Base-by-base conservation (phyloP, 352 stramenopile genomes). In the Phytophthora citricola region DNA sequence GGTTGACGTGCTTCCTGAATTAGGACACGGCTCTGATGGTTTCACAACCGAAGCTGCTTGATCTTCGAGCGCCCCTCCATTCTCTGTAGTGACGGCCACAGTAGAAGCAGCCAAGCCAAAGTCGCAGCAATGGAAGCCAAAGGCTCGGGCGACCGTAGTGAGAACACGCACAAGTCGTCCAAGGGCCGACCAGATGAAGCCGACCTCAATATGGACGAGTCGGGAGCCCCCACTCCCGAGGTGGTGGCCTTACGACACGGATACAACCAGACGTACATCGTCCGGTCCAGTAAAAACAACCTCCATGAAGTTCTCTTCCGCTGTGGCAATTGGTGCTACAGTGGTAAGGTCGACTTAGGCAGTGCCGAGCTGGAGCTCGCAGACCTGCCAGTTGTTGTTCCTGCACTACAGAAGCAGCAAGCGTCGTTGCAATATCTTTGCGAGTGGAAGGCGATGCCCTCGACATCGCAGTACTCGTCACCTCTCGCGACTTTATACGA, bases 301-400 rank as follows among this genome's bases (percentile, higher is more conserved):
- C 78, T 95, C 51, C 86, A 95, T 60, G 81, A 97, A 46, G 92
- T 97, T 53, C 85, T 98, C 55, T 98, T 98, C 69, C 84, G 91
- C 43, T 98, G 94, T 65, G 95, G 95, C 36, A 98, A 98, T 75
- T 98, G 90, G 90, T 98, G 95, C 78, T 98, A 98, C 77, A 86
- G 76, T 44, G 94, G 94, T 29, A 91, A 91, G 64, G 87, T 98
- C 14, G 89, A 97, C 67, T 61, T 98, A 41, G 84, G 93, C 24
- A 81, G 78, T 61, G 55, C 89, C 22, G 74, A 79, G 3, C 68
- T 98, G 17, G 91, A 93, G 50, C 87, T 98, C 8, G 69, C 66
- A 9, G 94, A 98, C 65, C 66, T 99, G 15, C 93, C 94, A 5
- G 66, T 89, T 0, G 83, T 97, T 6, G 93, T 99, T 20, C 93